A percentile compares a stretch with the other conserved stretches of the same genome.
phyloP scores from a whole-genome alignment of 2,329 filamentous ascomycete genomes.

The Cercospora janseana region DNA sequence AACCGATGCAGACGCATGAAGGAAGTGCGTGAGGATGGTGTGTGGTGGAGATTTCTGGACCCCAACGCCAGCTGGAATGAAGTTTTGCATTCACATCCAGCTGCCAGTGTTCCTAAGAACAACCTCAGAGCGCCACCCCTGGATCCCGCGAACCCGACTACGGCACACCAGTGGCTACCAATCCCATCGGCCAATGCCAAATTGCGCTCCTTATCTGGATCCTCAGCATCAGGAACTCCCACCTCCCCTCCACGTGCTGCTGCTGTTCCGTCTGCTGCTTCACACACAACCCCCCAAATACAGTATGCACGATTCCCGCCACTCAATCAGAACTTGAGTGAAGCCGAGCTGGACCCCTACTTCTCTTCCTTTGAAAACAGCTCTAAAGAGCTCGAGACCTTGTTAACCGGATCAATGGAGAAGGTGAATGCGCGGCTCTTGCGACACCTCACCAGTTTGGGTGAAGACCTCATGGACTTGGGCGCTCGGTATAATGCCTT shows the following conservation, averaged over 20 bases:
- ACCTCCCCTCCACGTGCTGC: slow-evolving; percentile 54
- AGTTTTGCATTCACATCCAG: slow-evolving; percentile 87
- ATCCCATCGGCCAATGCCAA: slow-evolving; percentile 83
- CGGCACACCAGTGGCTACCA: slow-evolving; percentile 83
- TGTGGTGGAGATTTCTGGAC: slow-evolving; percentile 97
- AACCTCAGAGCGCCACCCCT: slow-evolving; percentile 93
- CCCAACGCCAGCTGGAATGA: slow-evolving; percentile 97
- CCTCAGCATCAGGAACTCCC: slow-evolving; percentile 52
- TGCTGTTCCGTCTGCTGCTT: slow-evolving; percentile 53
- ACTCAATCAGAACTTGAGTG: slow-evolving; percentile 70
- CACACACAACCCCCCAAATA: slow-evolving; percentile 57
- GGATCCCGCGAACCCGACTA: slow-evolving; percentile 86
- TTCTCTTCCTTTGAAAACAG: slow-evolving; percentile 91
- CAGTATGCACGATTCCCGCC: slow-evolving; percentile 82
- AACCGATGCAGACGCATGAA: slow-evolving; percentile 94
- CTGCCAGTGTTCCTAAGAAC: slow-evolving; percentile 88
- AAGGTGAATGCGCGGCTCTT: slow-evolving; percentile 91
- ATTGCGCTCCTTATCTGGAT: slow-evolving; percentile 59
- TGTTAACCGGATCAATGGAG: slow-evolving; percentile 91
- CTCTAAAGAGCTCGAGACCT: slow-evolving; percentile 83
- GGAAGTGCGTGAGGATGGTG: slow-evolving; percentile 84
- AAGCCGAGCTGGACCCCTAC: slow-evolving; percentile 91
- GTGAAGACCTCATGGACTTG: slow-evolving; percentile 84
- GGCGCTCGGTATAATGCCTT: slow-evolving; percentile 97
- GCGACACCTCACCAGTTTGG: slow-evolving; percentile 77